Base-by-base conservation (phyloP, 495 filamentous ascomycete species). In the Neurospora sp. region DNA sequence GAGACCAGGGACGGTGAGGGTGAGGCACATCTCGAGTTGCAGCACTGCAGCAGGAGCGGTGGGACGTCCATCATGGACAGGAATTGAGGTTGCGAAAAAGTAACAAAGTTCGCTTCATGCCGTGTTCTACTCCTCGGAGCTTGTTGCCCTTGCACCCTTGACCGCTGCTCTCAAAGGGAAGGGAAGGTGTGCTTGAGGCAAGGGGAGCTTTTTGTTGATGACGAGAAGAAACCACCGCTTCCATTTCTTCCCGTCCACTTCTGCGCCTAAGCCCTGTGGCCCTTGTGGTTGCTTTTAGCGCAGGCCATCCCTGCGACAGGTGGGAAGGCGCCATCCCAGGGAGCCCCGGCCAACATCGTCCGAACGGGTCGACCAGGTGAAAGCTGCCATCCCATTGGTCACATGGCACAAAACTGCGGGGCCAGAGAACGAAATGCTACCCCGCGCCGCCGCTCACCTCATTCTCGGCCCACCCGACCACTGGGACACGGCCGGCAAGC, bases 371-470 rank as follows among this genome's bases (percentile, higher is more conserved):
- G 70, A 20, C 65, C 40, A 70, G 20, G 42, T 44, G 48, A 68
- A 69, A 61, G n/a, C 69, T 72, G 22, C 40, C 6, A 1, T 41
- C 7, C 40, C 41, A 75, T 75, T 75, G 73, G 73, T 31, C 41
- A 48, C 12, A 27, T 20, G 14, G 22, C 27, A 3, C 10, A 14
- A 18, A 31, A 65, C 35, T 18, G 9, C 9, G 31, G 48, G 20
- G 70, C 65, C 41, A 40, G n/a, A 22, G 35, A 65, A 65, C 59
- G n/a, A 9, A 22, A 40, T 59, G 44, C 41, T 75, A 76, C 74
- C 74, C 74, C 74, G 74, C 74, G 59, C 71, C 71, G 18, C 65
- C 68, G 72, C 72, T 74, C 65, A 70, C 69, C 70, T 61, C 53
- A 65, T 65, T 37, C 53, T 65, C 53, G 27, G 53, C 14, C 53